Evolutionary conservation across 2,329 filamentous ascomycete species (phyloP).

Genomic region (Botryotinia globosa): DNA sequence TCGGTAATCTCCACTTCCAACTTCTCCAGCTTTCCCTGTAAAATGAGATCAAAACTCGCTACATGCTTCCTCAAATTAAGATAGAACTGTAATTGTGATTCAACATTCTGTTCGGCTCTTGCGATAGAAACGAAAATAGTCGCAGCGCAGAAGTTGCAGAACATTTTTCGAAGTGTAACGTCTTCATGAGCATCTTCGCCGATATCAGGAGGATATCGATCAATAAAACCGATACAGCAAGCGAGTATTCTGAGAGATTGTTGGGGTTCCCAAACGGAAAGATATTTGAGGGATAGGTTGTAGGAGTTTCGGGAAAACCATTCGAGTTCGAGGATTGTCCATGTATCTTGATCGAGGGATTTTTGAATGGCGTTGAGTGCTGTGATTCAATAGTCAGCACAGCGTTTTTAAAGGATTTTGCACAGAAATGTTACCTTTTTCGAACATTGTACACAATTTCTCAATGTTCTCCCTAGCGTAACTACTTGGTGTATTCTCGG

Average conservation of each 20-base stretch:
- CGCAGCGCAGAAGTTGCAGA: conserved; percentile 67
- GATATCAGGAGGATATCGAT: conserved; percentile 50
- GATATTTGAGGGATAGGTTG: conserved; percentile 67
- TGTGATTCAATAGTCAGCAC: conserved; percentile 26
- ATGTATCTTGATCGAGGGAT: conserved; percentile 44
- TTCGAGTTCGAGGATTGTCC: conserved; percentile 65
- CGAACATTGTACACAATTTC: conserved; percentile 56
- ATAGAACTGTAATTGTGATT: conserved; percentile 59
- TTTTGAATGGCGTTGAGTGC: conserved; percentile 41
- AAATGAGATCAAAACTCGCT: conserved; percentile 51
- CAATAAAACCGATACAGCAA: conserved; percentile 52
- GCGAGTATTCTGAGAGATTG: conserved; percentile 56
- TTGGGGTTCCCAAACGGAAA: conserved; percentile 52
- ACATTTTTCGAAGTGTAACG: conserved; percentile 57
- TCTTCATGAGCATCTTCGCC: conserved; percentile 45
- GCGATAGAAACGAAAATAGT: conserved; percentile 52
- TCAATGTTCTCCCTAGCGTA: conserved; percentile 33
- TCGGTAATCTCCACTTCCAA: conserved; percentile 45
- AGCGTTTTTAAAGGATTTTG: neutral
- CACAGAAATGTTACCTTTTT: conserved; percentile 43
- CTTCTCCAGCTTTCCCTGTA: conserved; percentile 43
- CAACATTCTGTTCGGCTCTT: conserved; percentile 49
- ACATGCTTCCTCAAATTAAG: conserved; percentile 59
- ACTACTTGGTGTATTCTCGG: conserved; percentile 3
- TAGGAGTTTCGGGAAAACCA: conserved; percentile 86